Conservation (phyloP, 345 rosid genomes). For the Nasturtium officinale region DNA sequence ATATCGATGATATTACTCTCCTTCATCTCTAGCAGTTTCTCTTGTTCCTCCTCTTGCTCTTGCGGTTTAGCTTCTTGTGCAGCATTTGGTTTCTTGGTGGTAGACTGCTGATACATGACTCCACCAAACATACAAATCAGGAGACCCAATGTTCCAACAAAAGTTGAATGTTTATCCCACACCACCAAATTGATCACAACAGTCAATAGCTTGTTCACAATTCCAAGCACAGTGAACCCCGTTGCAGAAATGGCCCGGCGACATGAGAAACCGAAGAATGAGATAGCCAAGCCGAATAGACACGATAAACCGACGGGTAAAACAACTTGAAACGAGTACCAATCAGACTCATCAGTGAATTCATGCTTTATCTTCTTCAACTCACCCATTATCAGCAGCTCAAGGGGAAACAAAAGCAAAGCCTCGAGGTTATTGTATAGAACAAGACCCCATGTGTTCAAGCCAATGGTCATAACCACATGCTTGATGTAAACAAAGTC, state of each 20-base stretch:
- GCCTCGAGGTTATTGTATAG: conserved; percentile 97
- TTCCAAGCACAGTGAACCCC: conserved; percentile 97
- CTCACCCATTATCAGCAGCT: conserved; percentile 94
- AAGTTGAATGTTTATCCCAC: conserved; percentile 94
- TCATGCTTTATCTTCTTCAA: conserved; percentile 85
- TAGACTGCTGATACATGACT: conserved; percentile 85
- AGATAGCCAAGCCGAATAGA: conserved; percentile 84
- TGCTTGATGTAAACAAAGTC: conserved; percentile 98
- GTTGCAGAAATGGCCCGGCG: conserved; percentile 93
- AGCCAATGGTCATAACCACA: conserved; percentile 93
- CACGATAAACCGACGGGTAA: conserved; percentile 89
- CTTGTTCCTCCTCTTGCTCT: conserved; percentile 68
- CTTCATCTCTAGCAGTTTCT: conserved; percentile 72
- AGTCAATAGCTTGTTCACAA: conserved; percentile 88
- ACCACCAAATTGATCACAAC: conserved; percentile 80
- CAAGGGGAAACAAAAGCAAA: conserved; percentile 81
- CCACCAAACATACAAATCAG: conserved; percentile 94
- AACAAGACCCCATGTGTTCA: conserved; percentile 97
- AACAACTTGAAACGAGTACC: conserved; percentile 73
- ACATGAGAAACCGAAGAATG: conserved; percentile 97
- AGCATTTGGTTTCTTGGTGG: conserved; percentile 67
- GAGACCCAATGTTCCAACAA: conserved; percentile 80
- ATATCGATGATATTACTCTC: conserved; percentile 38
- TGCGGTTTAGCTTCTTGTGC: conserved; percentile 46
- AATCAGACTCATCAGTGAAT: conserved; percentile 66